Evolutionary conservation across 2,329 filamentous ascomycete genomes (phyloP).

Genomic region (Hirsutella rhossiliensis): DNA sequence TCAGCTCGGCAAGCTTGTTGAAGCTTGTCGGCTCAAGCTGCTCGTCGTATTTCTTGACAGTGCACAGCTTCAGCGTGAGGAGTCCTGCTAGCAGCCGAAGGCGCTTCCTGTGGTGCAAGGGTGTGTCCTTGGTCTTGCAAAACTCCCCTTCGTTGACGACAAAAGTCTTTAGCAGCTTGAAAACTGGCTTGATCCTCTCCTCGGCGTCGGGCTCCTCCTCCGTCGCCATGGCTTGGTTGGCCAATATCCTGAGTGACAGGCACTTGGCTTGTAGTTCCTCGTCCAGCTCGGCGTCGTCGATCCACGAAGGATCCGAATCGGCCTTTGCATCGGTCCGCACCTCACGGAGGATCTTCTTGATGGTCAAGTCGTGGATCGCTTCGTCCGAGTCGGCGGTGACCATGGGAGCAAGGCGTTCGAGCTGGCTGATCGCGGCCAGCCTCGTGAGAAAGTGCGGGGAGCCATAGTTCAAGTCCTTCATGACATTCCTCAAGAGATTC

Average conservation of each 20-base stretch:
- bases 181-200: slow-evolving; percentile 54
- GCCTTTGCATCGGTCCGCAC: slow-evolving; percentile 50
- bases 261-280: slow-evolving; percentile 76
- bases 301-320: slow-evolving; percentile 50
- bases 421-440: slow-evolving; percentile 57
- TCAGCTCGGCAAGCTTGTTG: slow-evolving; percentile 66
- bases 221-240: slow-evolving; percentile 65
- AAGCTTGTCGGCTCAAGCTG: slow-evolving; percentile 63
- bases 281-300: slow-evolving; percentile 55
- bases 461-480: slow-evolving; percentile 63
- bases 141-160: slow-evolving; percentile 69
- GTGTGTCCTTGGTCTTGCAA: slow-evolving; percentile 62
- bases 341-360: slow-evolving; percentile 61
- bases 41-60: slow-evolving; percentile 62
- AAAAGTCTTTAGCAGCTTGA: slow-evolving; percentile 67
- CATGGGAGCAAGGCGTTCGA: slow-evolving; percentile 63
- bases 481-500: slow-evolving; percentile 65
- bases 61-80: slow-evolving; percentile 73
- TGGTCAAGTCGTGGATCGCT: slow-evolving; percentile 64
- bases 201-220: slow-evolving; percentile 40
- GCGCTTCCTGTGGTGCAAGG: slow-evolving; percentile 65
- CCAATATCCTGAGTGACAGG: slow-evolving; percentile 72
- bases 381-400: slow-evolving; percentile 64
- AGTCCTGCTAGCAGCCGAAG: slow-evolving; percentile 73
- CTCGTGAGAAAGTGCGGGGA: slow-evolving; percentile 64